A percentile compares a stretch with the other conserved stretches of the same genome.
Conservation (phyloP, 371 early-diverging fungal genomes). For the Mortierella sp. region DNA sequence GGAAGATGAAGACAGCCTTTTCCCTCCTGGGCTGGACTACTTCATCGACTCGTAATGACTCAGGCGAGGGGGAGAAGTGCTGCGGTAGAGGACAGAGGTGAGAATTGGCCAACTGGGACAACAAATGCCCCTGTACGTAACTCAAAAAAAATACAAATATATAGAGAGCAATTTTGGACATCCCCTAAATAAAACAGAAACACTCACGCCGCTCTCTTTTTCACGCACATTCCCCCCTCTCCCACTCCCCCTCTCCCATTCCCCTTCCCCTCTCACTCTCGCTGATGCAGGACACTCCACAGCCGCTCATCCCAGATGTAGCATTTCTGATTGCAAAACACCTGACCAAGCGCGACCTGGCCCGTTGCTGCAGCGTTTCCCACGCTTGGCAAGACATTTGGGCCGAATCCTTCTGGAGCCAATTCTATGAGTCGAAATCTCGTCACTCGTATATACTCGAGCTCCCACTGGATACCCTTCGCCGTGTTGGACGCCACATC, state of each 20-base stretch:
- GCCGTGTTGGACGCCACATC: background rate
- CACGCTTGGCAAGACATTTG: background rate
- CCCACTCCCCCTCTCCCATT: background rate
- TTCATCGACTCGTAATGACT: conserved; percentile 12
- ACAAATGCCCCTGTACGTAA: background rate
- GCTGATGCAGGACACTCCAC: background rate
- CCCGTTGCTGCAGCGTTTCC: background rate
- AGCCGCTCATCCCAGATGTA: background rate
- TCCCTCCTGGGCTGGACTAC: conserved; percentile 44
- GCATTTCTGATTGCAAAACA: background rate
- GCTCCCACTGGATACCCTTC: background rate
- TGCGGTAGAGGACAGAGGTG: background rate
- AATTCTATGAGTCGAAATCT: background rate
- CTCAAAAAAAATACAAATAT: background rate
- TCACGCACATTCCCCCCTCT: background rate
- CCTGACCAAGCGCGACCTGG: background rate
- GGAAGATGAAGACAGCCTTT: conserved; percentile 33
- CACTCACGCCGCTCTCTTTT: background rate
- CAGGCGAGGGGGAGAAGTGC: background rate
- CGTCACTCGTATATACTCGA: background rate
- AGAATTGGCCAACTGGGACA: background rate
- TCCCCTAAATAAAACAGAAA: background rate
- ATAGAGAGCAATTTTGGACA: background rate
- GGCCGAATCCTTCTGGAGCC: background rate
- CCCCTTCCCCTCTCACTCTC: background rate